Evolutionary conservation across 116 monocot genomes (phyloP).

Genomic region (Thalassia testudinum): DNA sequence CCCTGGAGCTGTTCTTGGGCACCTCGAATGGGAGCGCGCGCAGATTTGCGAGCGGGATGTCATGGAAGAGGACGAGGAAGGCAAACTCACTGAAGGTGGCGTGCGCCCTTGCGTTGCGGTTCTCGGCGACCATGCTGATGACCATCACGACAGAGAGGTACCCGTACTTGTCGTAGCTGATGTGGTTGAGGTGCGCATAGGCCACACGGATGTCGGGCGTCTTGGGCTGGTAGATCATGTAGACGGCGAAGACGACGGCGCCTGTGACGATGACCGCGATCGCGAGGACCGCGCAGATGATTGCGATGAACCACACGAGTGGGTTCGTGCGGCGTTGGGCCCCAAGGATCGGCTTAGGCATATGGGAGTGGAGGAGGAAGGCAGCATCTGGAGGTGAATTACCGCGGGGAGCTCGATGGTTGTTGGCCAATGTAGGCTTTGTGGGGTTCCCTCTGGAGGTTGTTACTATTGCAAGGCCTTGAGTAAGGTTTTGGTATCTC

Average conservation of each 20-base stretch:
- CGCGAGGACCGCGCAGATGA: conserved; percentile 16
- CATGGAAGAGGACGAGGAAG: conserved; percentile 28
- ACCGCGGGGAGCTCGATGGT: background rate
- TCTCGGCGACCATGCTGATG: conserved; percentile 17
- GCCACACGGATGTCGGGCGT: conserved; percentile 15
- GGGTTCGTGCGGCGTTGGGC: conserved; percentile 7
- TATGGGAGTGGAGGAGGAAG: background rate
- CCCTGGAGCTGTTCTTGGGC: conserved; percentile 28
- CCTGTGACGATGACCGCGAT: conserved; percentile 22
- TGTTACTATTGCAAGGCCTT: conserved; percentile 2
- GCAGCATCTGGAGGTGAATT: background rate
- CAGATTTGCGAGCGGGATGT: conserved; percentile 24
- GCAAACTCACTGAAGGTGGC: conserved; percentile 25
- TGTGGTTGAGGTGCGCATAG: conserved; percentile 12
- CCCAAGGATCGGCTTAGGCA: conserved; percentile 1
- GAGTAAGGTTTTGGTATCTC: conserved; percentile 8
- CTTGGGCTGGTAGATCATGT: conserved; percentile 26
- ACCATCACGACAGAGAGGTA: conserved; percentile 6
- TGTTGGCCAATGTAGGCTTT: too few relatives aligned
- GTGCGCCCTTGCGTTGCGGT: conserved; percentile 20
- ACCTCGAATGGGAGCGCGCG: conserved; percentile 32
- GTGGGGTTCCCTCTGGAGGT: background rate
- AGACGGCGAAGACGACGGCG: conserved; percentile 11
- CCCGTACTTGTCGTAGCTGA: conserved; percentile 20
- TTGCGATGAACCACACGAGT: conserved; percentile 17